phyloP scores from a whole-genome alignment of 148 eudicot genomes.

The Salicornia ramosissima region DNA sequence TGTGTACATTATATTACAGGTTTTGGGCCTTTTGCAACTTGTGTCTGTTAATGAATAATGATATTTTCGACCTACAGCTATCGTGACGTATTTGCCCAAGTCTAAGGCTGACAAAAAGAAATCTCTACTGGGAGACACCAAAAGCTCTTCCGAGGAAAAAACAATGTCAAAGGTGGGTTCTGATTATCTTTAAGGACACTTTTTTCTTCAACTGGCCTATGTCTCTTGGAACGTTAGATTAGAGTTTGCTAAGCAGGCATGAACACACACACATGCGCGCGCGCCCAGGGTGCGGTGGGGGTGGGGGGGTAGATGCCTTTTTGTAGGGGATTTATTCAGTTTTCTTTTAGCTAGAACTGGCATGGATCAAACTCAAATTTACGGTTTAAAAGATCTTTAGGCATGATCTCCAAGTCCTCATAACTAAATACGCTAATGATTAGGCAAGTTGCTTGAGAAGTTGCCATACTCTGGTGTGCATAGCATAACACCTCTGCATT shows the following conservation, averaged over 20 bases:
- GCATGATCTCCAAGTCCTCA: too few species aligned
- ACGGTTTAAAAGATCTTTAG: background rate
- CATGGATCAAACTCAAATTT: background rate
- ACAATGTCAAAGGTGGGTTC: conserved; percentile 46
- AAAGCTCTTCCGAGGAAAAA: conserved; percentile 39
- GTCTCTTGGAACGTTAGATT: background rate
- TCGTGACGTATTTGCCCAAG: conserved; percentile 75
- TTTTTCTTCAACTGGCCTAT: background rate
- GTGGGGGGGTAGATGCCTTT: too few species aligned
- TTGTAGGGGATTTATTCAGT: too few species aligned
- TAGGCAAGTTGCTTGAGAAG: background rate
- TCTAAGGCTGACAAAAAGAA: conserved; percentile 73
- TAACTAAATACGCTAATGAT: background rate
- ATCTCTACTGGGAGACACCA: conserved; percentile 65
- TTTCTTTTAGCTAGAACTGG: background rate
- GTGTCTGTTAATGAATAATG: background rate
- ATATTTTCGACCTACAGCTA: conserved; percentile 45
- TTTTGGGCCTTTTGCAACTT: background rate
- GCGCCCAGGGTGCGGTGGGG: too few species aligned
- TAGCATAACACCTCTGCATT: background rate
- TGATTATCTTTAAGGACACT: background rate
- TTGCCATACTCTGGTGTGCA: background rate
- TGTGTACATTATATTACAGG: background rate
- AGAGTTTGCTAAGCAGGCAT: background rate
- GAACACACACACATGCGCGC: background rate